Evolutionary conservation across 2,329 filamentous ascomycete genomes (phyloP).

Genomic region (Alternaria solani): DNA sequence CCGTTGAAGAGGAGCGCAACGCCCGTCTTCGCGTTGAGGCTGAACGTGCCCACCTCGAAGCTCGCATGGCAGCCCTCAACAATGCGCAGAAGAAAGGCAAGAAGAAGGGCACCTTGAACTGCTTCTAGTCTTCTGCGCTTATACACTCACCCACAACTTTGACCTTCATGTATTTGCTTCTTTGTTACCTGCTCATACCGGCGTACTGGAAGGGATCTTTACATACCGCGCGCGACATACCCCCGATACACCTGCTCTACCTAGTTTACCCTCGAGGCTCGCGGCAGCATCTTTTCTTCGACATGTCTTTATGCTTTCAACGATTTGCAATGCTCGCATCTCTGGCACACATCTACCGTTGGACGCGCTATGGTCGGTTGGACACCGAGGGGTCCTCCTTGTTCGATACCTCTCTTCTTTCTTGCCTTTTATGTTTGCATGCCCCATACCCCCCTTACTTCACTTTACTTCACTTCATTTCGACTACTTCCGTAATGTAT

Average conservation of each 20-base stretch:
- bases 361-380: slow-evolving; percentile 16
- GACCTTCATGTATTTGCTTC: slow-evolving; percentile 28
- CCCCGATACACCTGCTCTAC: slow-evolving; percentile 27
- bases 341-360: slow-evolving; percentile 20
- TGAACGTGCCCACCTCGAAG: slow-evolving; percentile 87
- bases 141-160: slow-evolving; percentile 17
- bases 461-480: slow-evolving; percentile 1
- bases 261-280: slow-evolving; percentile 7
- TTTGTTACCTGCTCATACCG: slow-evolving; percentile 31
- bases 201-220: slow-evolving; percentile 35
- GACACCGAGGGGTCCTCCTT: slow-evolving; percentile 9
- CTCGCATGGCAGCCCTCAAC: slow-evolving; percentile 79
- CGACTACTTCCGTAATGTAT: slow-evolving; percentile 21
- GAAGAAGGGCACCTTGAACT: slow-evolving; percentile 94
- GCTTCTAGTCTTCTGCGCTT: slow-evolving; percentile 71
- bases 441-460: slow-evolving; percentile 19
- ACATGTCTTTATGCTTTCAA: slow-evolving; percentile 36
- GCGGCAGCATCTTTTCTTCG: slow-evolving; percentile 19
- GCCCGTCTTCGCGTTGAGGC: slow-evolving; percentile 90
- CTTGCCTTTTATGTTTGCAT: slow-evolving; percentile 13
- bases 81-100: slow-evolving; percentile 92
- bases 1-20: slow-evolving; percentile 95
- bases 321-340: slow-evolving; percentile 30
- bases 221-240: slow-evolving; percentile 39
- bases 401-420: slow-evolving; percentile 13